A percentile compares a stretch with the other conserved stretches of the same genome.
These are phyloP conservation scores for Anisogramma anomala DNA, from an alignment of 2,329 filamentous ascomycete genomes.

Conservation along the genomic window DNA sequence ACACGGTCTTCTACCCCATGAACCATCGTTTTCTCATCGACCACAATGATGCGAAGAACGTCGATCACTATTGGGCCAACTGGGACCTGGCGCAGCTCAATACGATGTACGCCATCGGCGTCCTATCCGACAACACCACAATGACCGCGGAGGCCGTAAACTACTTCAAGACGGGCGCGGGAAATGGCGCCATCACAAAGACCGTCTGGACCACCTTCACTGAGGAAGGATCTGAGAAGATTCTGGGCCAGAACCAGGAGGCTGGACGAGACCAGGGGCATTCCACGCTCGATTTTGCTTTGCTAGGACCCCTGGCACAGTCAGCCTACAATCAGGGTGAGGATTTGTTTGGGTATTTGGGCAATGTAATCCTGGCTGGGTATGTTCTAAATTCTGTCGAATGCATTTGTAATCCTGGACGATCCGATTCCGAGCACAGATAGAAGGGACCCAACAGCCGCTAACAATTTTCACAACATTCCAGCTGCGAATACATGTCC, in stretches of 20 bases:
- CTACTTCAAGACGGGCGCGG: slow-evolving; percentile 29
- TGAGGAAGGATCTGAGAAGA: slow-evolving; percentile 21
- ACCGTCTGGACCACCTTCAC: slow-evolving; percentile 23
- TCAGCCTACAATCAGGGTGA: slow-evolving; percentile 24
- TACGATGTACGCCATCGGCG: slow-evolving; percentile 27
- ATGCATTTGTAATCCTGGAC: too few species aligned
- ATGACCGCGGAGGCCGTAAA: slow-evolving; percentile 27
- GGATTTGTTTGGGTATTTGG: slow-evolving; percentile 16
- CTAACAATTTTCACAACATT: not conserved
- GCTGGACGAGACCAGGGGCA: slow-evolving; percentile 35
- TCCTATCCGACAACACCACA: slow-evolving; percentile 30
- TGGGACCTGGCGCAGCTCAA: slow-evolving; percentile 36
- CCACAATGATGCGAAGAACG: slow-evolving; percentile 20
- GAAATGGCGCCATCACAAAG: slow-evolving; percentile 27
- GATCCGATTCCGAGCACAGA: too few species aligned
- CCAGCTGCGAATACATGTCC: slow-evolving; percentile 18
- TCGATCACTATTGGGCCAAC: slow-evolving; percentile 30
- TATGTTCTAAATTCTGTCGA: not conserved
- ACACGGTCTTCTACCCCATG: slow-evolving; percentile 27
- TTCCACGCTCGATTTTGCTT: slow-evolving; percentile 26
- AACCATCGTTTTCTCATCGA: slow-evolving; percentile 29
- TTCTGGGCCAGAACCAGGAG: slow-evolving; percentile 29
- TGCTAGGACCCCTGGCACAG: slow-evolving; percentile 30
- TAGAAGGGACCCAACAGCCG: not conserved
- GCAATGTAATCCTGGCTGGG: slow-evolving; percentile 18